These are phyloP conservation scores for Endocarpon pusillum DNA, from an alignment of 495 filamentous ascomycete species.

Conservation along the genomic window DNA sequence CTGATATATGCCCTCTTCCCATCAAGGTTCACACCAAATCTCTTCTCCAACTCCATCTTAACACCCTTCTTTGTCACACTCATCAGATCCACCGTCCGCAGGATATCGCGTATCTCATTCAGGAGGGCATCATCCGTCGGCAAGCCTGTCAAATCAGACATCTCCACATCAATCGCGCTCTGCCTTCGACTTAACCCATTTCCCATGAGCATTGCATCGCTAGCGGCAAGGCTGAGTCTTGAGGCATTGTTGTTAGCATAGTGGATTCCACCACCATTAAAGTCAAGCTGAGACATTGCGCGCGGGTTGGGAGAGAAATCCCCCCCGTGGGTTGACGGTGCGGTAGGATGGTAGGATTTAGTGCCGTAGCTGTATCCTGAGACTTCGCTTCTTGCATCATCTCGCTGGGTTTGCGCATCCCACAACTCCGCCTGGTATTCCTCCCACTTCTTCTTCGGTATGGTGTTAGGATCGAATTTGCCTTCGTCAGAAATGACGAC, in stretches of 20 bases:
- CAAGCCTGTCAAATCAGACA: conserved; percentile 55
- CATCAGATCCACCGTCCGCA: conserved; percentile 88
- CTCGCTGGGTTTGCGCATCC: conserved; percentile 64
- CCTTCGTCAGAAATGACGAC: conserved; percentile 92
- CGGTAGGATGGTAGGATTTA: conserved; percentile 48
- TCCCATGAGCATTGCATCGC: conserved; percentile 43
- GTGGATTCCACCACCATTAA: conserved; percentile 20
- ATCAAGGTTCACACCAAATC: conserved; percentile 72
- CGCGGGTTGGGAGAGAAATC: conserved; percentile 37
- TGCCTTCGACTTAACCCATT: conserved; percentile 10
- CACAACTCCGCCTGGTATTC: conserved; percentile 96
- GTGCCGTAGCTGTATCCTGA: conserved; percentile 87
- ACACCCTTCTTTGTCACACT: conserved; percentile 96
- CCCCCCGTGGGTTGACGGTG: conserved; percentile 28
- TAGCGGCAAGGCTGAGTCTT: conserved; percentile 66
- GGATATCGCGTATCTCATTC: conserved; percentile 84
- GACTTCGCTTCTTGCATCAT: conserved; percentile 73
- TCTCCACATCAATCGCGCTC: conserved; percentile 34
- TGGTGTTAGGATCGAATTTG: conserved; percentile 86
- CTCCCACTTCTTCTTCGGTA: conserved; percentile 97
- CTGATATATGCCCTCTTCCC: conserved; percentile 78
- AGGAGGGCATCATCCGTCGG: conserved; percentile 81
- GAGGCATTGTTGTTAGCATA: conserved; percentile 27
- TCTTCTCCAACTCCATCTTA: conserved; percentile 77
- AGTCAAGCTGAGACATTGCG: conserved; percentile 59